Base-by-base conservation (phyloP, 2,329 filamentous ascomycete genomes). In the Thelonectria blattea region DNA sequence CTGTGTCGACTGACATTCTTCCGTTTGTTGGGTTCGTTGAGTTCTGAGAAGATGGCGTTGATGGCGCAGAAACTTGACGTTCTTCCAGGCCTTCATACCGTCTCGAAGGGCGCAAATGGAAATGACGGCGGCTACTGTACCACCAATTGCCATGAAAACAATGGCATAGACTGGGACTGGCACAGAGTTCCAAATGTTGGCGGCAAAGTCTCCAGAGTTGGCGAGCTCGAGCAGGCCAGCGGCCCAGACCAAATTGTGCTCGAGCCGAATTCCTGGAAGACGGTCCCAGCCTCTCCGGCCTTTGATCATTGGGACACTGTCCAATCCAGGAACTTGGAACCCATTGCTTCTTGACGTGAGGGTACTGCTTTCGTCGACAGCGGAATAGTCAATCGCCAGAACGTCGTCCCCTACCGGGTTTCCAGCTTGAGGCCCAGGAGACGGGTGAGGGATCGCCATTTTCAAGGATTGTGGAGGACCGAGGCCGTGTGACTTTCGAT, bases 191-290 rank as follows among this genome's bases (percentile, higher is more conserved):
- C 82, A 86, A 1, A 86, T 78, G 56, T 86, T 86, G 56, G 84
- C 84, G 0, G 83, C 82, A 56, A 86, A 86, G 64, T 86, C 84
- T 2, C 79, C 78, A 0, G 82, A 82, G 65, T 86, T 86, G 54
- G 81, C 81, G 2, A 85, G 74, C 61, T 86, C 84, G 17, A 86
- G 78, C 49, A 81, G 81, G 1, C 82, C 84, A 1, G 84, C 72
- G 5, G 67, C 69, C 24, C 68, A 68, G 20, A 68, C 61, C 1
- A 76, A 67, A 17, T 76, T 69, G 58, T 75, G 74, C 34, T 66
- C 57, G 6, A 75, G 62, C 1, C 67, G 68, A 4, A 63, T 60
- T 3, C 66, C 61, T 0, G 60, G 60, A 5, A 59, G 47, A 0
- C 68, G 59, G 2, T 43, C 60, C 62, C 62, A 66, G 10, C 37